Evolutionary conservation across 1,284 basidiomycete genomes (phyloP).

Genomic region (Cystobasidium pallidum): DNA sequence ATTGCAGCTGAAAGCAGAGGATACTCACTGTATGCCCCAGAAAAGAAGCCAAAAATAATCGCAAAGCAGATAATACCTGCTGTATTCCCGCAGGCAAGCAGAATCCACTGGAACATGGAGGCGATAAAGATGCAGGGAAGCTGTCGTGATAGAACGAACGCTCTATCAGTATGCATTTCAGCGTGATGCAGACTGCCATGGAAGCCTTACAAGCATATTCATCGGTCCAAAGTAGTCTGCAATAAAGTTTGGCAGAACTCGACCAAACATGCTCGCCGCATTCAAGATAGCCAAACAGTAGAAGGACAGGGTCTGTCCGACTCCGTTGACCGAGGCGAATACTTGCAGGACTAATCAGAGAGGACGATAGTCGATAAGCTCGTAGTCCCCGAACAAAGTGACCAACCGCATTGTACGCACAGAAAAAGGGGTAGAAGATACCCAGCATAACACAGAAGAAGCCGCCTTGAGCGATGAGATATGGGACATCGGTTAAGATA

Average conservation of each 20-base stretch:
- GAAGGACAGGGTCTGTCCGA: constrained; percentile 49
- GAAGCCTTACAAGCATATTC: constrained; percentile 46
- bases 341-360: constrained; percentile 45
- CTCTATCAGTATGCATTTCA: neutral
- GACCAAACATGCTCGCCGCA: constrained; percentile 50
- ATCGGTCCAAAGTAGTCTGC: constrained; percentile 51
- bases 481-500: constrained; percentile 50
- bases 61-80: constrained; percentile 54
- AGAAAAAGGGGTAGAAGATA: constrained; percentile 55
- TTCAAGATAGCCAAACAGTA: constrained; percentile 52
- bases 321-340: constrained; percentile 52
- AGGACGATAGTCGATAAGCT: neutral
- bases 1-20: too few relatives aligned
- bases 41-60: constrained; percentile 55
- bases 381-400: constrained; percentile 17
- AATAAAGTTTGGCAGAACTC: constrained; percentile 54
- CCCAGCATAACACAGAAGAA: constrained; percentile 53
- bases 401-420: constrained; percentile 42
- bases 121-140: constrained; percentile 44
- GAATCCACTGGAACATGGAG: constrained; percentile 48
- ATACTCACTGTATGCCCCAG: constrained; percentile 45
- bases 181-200: neutral
- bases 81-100: constrained; percentile 45
- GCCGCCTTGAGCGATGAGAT: constrained; percentile 49
- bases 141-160: neutral